phyloP scores from a whole-genome alignment of 805 yeast genomes.

The Candida piceae region DNA sequence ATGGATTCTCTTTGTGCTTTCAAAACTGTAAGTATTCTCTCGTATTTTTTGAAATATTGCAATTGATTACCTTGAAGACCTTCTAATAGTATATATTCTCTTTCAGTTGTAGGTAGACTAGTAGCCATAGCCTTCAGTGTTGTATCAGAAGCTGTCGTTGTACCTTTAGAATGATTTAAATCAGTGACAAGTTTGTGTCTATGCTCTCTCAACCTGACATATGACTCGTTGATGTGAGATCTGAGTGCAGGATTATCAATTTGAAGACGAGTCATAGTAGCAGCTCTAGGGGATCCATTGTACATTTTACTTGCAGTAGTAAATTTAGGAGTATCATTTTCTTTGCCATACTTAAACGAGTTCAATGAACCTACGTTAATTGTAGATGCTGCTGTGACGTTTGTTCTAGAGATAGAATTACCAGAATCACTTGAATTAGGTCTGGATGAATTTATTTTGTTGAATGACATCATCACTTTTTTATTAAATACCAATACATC shows the following conservation, averaged over 20 bases:
- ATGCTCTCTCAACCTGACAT: slow-evolving; percentile 32
- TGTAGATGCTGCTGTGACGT: too few relatives aligned
- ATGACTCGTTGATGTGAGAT: slow-evolving; percentile 27
- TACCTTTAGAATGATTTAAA: slow-evolving; percentile 31
- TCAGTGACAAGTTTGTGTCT: slow-evolving; percentile 40
- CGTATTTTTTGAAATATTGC: slow-evolving; percentile 23
- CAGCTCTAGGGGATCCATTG: slow-evolving; percentile 13
- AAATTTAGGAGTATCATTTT: slow-evolving; percentile 15
- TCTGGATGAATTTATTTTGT: slow-evolving; percentile 18
- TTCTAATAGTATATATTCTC: slow-evolving; percentile 38
- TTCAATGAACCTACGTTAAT: not conserved
- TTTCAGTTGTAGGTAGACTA: slow-evolving; percentile 45
- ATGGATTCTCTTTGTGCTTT: slow-evolving; percentile 13
- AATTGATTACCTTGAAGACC: slow-evolving; percentile 31
- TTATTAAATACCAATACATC: slow-evolving; percentile 36
- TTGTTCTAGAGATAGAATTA: slow-evolving; percentile 4
- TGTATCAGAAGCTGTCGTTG: slow-evolving; percentile 32
- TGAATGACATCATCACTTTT: slow-evolving; percentile 49
- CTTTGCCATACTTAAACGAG: slow-evolving; percentile 15
- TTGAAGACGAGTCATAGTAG: slow-evolving; percentile 7
- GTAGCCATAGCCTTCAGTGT: slow-evolving; percentile 51
- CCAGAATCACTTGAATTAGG: not conserved
- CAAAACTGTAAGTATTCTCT: slow-evolving; percentile 19
- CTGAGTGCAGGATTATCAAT: slow-evolving; percentile 21
- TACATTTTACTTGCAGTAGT: slow-evolving; percentile 16